Base-by-base conservation (phyloP, 2,329 filamentous ascomycete genomes). In the Domatiomyces catenatus region DNA sequence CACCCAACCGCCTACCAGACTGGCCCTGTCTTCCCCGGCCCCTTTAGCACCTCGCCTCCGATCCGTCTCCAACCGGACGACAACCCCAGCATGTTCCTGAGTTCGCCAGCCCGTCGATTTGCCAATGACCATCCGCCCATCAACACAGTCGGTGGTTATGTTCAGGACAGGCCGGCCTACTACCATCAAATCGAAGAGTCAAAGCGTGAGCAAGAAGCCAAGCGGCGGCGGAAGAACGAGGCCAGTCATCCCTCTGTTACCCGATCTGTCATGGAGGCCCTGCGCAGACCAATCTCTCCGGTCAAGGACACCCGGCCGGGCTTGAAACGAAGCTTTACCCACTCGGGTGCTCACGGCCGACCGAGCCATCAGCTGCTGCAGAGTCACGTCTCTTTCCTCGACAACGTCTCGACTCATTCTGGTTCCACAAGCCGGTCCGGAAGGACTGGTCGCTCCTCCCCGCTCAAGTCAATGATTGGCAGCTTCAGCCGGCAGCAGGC, bases 121-220 rank as follows among this genome's bases (percentile, higher is more conserved):
- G 69, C 49, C 6, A 47, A 44, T 42, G 53, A 57, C 24, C 48
- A 54, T 28, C 47, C 20, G 36, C 15, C 54, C 60, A 3, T 62
- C 57, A 4, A 61, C 62, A 19, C 61, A 60, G 42, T 60, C 56
- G 50, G 60, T 60, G 44, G 59, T 54, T 44, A 59, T 55, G 53
- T 57, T 53, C 32, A 59, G 57, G 53, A 59, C 49, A 48, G 52
- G 44, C 70, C 71, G 44, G 71, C 71, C 0, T 74, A 74, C 55
- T 67, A 72, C 46, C 69, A 73, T 52, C 71, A 74, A 52, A 67
- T 67, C 1, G 69, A 72, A 57, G 71, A 72, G 52, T 71, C 66
- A 2, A 70, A 67, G 53, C 64, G 70, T 47, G 69, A 65, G 50
- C 52, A 54, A 47, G 57, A 60, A 50, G 53, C 54, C 44, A 58